These are phyloP conservation scores for Zelopaecilomyces penicillatus DNA, from an alignment of 2,329 filamentous ascomycete species.

Conservation along the genomic window DNA sequence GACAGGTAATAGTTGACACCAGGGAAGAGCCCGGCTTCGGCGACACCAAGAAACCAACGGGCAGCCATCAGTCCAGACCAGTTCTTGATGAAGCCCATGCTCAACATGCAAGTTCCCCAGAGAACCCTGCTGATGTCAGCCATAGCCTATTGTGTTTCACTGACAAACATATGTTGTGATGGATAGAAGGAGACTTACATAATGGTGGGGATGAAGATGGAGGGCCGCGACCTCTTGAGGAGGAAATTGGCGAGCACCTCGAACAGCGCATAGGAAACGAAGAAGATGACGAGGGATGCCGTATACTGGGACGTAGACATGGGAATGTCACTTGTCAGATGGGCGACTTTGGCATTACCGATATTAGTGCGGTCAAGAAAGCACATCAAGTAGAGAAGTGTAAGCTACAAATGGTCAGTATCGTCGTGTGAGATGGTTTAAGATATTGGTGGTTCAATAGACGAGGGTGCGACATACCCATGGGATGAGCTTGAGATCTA, in stretches of 20 bases:
- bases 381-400: constrained; percentile 63
- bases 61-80: constrained; percentile 59
- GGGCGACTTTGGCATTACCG: constrained; percentile 57
- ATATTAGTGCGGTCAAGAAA: constrained; percentile 75
- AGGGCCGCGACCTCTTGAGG: constrained; percentile 67
- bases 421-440: not conserved
- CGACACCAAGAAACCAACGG: constrained; percentile 63
- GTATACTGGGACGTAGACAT: constrained; percentile 60
- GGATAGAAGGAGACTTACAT: constrained; percentile 44
- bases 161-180: not conserved
- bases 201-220: constrained; percentile 71
- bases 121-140: constrained; percentile 32
- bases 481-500: constrained; percentile 54
- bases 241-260: constrained; percentile 73
- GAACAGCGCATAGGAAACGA: constrained; percentile 74
- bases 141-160: not conserved
- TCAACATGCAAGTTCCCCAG: constrained; percentile 62
- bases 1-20: constrained; percentile 73
- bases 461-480: constrained; percentile 31
- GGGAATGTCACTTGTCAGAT: constrained; percentile 42
- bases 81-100: constrained; percentile 58
- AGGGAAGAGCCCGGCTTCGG: constrained; percentile 68
- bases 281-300: constrained; percentile 71
- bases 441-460: not conserved
- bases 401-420: constrained; percentile 37